These are phyloP conservation scores for Penicillium expansum DNA, from an alignment of 2,329 filamentous ascomycete genomes.

Conservation along the genomic window DNA sequence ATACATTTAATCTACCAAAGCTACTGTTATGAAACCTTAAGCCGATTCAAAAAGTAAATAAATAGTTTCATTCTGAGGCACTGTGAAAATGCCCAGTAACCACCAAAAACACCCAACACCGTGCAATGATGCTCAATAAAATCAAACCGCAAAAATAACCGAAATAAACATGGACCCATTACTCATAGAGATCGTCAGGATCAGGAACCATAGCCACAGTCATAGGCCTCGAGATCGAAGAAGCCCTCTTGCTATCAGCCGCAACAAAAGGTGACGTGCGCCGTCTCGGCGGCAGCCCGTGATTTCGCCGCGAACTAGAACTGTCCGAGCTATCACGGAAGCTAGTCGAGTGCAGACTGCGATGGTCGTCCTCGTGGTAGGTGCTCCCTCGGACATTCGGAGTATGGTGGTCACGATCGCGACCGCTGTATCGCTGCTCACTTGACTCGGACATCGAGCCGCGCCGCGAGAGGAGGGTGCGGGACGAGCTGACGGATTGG, in stretches of 20 bases:
- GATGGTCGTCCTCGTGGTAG: constrained; percentile 14
- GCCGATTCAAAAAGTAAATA: background rate
- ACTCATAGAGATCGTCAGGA: constrained; percentile 38
- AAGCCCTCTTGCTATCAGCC: constrained; percentile 24
- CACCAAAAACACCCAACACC: constrained; percentile 2
- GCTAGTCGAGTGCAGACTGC: constrained; percentile 12
- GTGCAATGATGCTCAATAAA: constrained; percentile 1
- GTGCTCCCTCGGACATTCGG: background rate
- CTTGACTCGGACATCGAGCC: constrained; percentile 14
- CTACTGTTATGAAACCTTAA: background rate
- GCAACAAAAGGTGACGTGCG: constrained; percentile 17
- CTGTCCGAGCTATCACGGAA: constrained; percentile 12
- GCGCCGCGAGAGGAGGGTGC: constrained; percentile 4
- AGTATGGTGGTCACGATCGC: background rate
- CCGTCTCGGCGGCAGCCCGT: constrained; percentile 16
- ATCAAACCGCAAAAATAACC: background rate
- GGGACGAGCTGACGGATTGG: constrained; percentile 16
- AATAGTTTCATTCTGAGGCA: constrained; percentile 1
- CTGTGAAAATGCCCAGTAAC: background rate
- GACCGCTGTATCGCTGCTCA: constrained; percentile 5
- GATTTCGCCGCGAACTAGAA: constrained; percentile 9
- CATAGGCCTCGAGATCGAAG: constrained; percentile 22
- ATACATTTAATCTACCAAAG: background rate
- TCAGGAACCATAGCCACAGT: constrained; percentile 40
- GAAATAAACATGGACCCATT: background rate